Percentiles rank a stretch among this genome's conserved stretches.
phyloP scores from a whole-genome alignment of 78 protist genomes.

The Dictyostelium purpureum region DNA sequence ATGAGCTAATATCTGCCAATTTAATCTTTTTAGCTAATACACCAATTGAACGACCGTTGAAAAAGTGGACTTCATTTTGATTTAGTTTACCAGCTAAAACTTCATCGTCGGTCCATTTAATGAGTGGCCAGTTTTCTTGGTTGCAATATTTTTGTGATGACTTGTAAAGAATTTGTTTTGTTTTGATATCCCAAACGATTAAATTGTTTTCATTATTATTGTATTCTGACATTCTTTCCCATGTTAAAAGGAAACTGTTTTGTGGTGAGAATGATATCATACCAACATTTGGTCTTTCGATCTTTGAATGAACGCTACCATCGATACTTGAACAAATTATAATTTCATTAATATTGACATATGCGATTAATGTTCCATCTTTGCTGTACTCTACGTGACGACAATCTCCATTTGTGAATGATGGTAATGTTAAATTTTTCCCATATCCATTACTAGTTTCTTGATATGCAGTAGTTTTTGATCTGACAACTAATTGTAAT shows the following conservation, averaged over 20 bases:
- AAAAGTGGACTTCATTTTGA: constrained; percentile 44
- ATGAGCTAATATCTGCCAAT: constrained; percentile 8
- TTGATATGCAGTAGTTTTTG: constrained; percentile 24
- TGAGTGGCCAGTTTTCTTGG: constrained; percentile 59
- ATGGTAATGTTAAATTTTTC: not conserved
- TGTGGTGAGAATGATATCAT: constrained; percentile 64
- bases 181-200: constrained; percentile 51
- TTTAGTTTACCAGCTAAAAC: constrained; percentile 45
- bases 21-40: constrained; percentile 37
- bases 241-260: constrained; percentile 68
- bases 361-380: constrained; percentile 65
- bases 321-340: constrained; percentile 3
- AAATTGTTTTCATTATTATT: constrained; percentile 51
- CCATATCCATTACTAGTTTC: constrained; percentile 29
- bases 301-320: not conserved
- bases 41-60: constrained; percentile 70
- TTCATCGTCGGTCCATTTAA: constrained; percentile 77
- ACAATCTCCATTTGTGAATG: not conserved
- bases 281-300: constrained; percentile 39
- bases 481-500: constrained; percentile 49
- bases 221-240: constrained; percentile 46
- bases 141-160: constrained; percentile 26
- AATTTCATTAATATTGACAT: constrained; percentile 25
- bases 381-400: constrained; percentile 49
- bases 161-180: not conserved